A percentile compares a stretch with the other conserved stretches of the same genome.
These are phyloP conservation scores for Achlya hypogyna DNA, from an alignment of 352 stramenopile species.

Conservation along the genomic window DNA sequence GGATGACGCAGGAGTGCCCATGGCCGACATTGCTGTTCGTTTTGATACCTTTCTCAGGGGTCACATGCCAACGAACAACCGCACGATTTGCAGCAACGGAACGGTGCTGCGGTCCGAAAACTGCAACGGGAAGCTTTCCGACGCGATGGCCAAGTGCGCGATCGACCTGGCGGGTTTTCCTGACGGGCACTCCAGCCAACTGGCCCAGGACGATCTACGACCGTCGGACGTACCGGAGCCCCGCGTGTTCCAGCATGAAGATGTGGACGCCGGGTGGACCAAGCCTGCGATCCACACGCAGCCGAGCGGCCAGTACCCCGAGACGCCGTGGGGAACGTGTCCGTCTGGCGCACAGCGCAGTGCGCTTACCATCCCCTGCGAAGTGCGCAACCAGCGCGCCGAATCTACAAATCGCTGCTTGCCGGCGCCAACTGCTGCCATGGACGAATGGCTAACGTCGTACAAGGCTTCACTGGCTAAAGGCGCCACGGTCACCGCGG, in stretches of 20 bases:
- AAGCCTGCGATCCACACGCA: conserved; percentile 3
- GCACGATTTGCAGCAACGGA: background rate
- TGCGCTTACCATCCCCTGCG: background rate
- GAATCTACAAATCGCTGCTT: background rate
- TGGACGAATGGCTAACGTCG: background rate
- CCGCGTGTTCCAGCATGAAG: background rate
- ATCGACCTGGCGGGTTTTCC: background rate
- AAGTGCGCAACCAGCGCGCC: background rate
- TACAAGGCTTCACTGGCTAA: background rate
- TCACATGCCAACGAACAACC: background rate
- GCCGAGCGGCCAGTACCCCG: no score
- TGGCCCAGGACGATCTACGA: background rate
- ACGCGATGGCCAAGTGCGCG: background rate
- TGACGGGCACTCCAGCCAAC: background rate
- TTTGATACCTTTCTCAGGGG: background rate
- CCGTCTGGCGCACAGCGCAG: background rate
- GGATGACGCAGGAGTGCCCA: background rate
- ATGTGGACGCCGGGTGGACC: background rate
- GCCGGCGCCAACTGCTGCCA: background rate
- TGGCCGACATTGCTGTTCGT: background rate
- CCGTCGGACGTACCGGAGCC: background rate
- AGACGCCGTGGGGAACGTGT: background rate
- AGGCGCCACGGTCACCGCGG: background rate
- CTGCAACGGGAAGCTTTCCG: background rate
- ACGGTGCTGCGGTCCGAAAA: background rate